Percentiles rank a stretch among this genome's conserved stretches.
These are phyloP conservation scores for Limonomyces culmigenus DNA, from an alignment of 1,284 basidiomycete genomes.

Conservation along the genomic window DNA sequence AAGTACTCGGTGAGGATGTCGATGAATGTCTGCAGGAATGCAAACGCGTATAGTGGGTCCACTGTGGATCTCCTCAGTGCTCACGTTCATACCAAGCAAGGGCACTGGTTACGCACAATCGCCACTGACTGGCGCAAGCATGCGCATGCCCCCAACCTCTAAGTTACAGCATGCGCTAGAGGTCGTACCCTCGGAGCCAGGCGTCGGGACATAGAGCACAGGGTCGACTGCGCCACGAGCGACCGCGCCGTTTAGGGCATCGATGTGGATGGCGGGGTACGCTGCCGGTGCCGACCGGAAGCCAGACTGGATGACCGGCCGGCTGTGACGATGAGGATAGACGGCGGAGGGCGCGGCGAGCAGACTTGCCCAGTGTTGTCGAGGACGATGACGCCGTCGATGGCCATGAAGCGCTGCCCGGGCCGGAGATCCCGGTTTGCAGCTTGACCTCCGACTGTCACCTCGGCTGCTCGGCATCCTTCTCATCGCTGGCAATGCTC, in stretches of 20 bases:
- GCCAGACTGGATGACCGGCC: constrained; percentile 81
- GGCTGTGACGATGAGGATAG: constrained; percentile 23
- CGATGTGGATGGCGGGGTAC: constrained; percentile 76
- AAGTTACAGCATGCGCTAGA: constrained; percentile 81
- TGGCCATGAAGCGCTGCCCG: too few species aligned
- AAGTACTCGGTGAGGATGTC: constrained; percentile 82
- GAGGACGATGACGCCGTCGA: constrained; percentile 85
- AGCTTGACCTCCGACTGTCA: too few species aligned
- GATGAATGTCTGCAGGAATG: constrained; percentile 75
- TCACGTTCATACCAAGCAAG: neutral
- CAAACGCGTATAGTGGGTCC: constrained; percentile 80
- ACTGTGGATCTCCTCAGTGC: constrained; percentile 24
- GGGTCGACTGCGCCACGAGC: constrained; percentile 48
- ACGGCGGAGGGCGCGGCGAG: too few species aligned
- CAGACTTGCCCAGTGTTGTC: constrained; percentile 57
- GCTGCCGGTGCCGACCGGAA: constrained; percentile 67
- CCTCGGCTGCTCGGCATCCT: too few species aligned
- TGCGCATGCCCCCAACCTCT: constrained; percentile 55
- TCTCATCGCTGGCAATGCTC: too few species aligned
- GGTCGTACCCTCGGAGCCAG: constrained; percentile 29
- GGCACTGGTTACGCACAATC: constrained; percentile 35
- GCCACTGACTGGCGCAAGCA: constrained; percentile 69
- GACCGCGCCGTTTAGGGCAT: constrained; percentile 65
- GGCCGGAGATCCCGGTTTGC: too few species aligned
- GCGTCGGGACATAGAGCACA: constrained; percentile 44